Conservation (phyloP, 345 rosid species). For the Trapa incisa region DNA sequence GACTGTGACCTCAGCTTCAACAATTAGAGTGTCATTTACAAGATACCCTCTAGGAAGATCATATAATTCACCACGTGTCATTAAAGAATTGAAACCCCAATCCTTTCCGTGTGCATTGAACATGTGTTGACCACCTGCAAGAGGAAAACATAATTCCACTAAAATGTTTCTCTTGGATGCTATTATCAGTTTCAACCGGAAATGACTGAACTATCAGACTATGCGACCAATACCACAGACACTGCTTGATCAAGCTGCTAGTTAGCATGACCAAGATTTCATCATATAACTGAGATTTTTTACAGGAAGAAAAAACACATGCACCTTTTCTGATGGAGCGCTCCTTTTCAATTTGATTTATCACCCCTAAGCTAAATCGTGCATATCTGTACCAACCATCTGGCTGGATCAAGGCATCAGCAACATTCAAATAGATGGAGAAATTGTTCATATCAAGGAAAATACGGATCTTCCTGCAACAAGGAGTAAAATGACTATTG, state of each 20-base stretch:
- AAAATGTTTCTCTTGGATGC: too few relatives aligned
- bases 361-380: slow-evolving; percentile 67
- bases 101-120: slow-evolving; percentile 88
- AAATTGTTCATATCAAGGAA: slow-evolving; percentile 83
- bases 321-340: too few relatives aligned
- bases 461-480: slow-evolving; percentile 69
- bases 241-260: too few relatives aligned
- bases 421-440: slow-evolving; percentile 95
- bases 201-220: too few relatives aligned
- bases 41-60: slow-evolving; percentile 80
- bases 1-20: slow-evolving; percentile 91
- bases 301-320: too few relatives aligned
- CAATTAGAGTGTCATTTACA: slow-evolving; percentile 54
- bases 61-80: slow-evolving; percentile 86
- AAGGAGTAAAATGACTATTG: slow-evolving; percentile 2
- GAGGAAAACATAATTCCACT: too few relatives aligned
- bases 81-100: slow-evolving; percentile 92
- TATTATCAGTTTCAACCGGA: too few relatives aligned
- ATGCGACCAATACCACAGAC: too few relatives aligned
- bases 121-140: too few relatives aligned
- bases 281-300: too few relatives aligned
- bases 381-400: slow-evolving; percentile 94
- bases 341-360: too few relatives aligned
- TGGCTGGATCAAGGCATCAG: slow-evolving; percentile 66
- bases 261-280: too few relatives aligned